phyloP scores from a whole-genome alignment of 2,329 filamentous ascomycete genomes.

The Venturia effusa region DNA sequence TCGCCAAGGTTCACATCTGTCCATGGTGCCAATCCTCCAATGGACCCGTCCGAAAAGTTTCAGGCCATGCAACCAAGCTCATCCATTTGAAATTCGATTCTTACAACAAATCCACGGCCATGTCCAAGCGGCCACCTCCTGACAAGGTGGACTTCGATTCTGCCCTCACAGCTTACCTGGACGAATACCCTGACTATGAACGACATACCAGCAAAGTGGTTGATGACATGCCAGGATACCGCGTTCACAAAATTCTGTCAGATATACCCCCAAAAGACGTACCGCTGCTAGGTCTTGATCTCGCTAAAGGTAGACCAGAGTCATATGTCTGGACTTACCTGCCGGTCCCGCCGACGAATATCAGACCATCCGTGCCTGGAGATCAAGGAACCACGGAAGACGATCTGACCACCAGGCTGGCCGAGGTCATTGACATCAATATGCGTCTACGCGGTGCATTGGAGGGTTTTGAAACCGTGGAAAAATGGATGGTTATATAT shows the following conservation, averaged over 20 bases:
- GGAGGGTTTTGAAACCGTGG: constrained; percentile 70
- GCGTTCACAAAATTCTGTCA: constrained; percentile 85
- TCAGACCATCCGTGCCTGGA: constrained; percentile 86
- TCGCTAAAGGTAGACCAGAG: constrained; percentile 77
- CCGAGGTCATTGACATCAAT: constrained; percentile 89
- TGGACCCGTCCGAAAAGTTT: constrained; percentile 83
- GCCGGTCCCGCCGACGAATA: constrained; percentile 86
- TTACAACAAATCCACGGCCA: constrained; percentile 80
- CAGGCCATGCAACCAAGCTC: constrained; percentile 73
- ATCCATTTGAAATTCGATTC: constrained; percentile 84
- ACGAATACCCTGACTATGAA: constrained; percentile 61
- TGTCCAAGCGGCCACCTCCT: constrained; percentile 70
- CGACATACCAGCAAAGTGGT: constrained; percentile 86
- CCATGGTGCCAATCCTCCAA: constrained; percentile 74
- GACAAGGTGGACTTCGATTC: constrained; percentile 78
- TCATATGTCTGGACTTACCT: constrained; percentile 98
- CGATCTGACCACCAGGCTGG: constrained; percentile 92
- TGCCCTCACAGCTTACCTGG: constrained; percentile 72
- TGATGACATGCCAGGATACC: constrained; percentile 85
- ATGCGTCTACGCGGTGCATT: constrained; percentile 75
- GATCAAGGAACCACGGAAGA: constrained; percentile 92
- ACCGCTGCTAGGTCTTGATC: constrained; percentile 81
- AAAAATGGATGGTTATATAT: constrained; percentile 96
- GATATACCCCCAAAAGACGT: constrained; percentile 77
- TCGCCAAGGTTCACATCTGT: constrained; percentile 75